Conservation (phyloP, 257 asterid species). For the Solanum okadae region DNA sequence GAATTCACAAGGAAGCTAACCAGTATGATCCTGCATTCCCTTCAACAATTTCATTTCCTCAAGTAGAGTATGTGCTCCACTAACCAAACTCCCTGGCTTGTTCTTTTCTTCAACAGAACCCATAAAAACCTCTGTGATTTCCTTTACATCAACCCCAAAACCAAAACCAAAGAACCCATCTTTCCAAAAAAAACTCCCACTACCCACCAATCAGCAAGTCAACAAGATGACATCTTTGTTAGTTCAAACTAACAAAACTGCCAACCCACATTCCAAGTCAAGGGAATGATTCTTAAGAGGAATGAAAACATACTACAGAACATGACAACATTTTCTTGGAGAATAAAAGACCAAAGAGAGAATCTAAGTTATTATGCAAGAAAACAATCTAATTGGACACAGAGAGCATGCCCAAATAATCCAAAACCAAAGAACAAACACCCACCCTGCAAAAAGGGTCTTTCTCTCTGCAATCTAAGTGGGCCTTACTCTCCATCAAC, state of each 20-base stretch:
- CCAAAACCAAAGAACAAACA: slow-evolving; percentile 64
- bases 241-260: neutral
- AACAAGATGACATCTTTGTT: slow-evolving; percentile 10
- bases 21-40: slow-evolving; percentile 76
- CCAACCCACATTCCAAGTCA: neutral
- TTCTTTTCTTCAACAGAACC: slow-evolving; percentile 48
- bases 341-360: slow-evolving; percentile 15
- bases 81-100: slow-evolving; percentile 44
- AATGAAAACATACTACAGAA: neutral
- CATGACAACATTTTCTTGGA: slow-evolving; percentile 10
- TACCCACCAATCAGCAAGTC: neutral
- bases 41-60: slow-evolving; percentile 77
- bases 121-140: slow-evolving; percentile 20
- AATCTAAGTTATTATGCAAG: slow-evolving; percentile 45
- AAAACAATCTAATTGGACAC: slow-evolving; percentile 39
- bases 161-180: slow-evolving; percentile 21
- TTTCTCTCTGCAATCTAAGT: slow-evolving; percentile 37
- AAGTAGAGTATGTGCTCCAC: slow-evolving; percentile 47
- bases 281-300: slow-evolving; percentile 5
- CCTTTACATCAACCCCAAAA: slow-evolving; percentile 17
- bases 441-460: slow-evolving; percentile 57
- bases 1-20: slow-evolving; percentile 20
- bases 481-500: slow-evolving; percentile 49
- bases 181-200: neutral
- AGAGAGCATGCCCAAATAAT: slow-evolving; percentile 34